phyloP scores from a whole-genome alignment of 768 basidiomycete species.

The Leucocoprinus leucothites region DNA sequence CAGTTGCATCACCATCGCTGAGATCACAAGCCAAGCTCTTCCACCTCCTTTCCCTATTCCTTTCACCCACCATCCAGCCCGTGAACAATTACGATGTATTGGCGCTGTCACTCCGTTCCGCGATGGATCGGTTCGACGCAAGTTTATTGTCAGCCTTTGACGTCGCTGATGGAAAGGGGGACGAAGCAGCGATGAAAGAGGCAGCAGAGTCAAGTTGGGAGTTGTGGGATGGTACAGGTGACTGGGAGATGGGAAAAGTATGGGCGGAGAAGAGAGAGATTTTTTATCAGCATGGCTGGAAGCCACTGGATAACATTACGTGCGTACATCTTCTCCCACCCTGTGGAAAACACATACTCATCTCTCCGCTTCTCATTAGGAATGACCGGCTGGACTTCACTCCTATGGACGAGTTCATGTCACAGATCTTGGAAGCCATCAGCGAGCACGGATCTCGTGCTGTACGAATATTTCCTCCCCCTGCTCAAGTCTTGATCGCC shows the following conservation, averaged over 20 bases:
- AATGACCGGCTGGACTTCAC: slow-evolving; percentile 77
- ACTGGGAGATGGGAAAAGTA: slow-evolving; percentile 92
- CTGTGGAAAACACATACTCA: background rate
- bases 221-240: slow-evolving; percentile 56
- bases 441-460: slow-evolving; percentile 76
- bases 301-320: slow-evolving; percentile 81
- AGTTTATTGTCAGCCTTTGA: slow-evolving; percentile 87
- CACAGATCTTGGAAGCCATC: slow-evolving; percentile 59
- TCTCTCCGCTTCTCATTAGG: slow-evolving; percentile 15
- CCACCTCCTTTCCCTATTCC: slow-evolving; percentile 69
- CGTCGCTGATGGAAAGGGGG: slow-evolving; percentile 66
- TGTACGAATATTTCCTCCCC: slow-evolving; percentile 80
- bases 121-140: slow-evolving; percentile 88
- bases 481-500: slow-evolving; percentile 69
- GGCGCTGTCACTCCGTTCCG: slow-evolving; percentile 63
- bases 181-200: slow-evolving; percentile 77
- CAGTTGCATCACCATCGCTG: slow-evolving; percentile 41
- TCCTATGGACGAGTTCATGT: slow-evolving; percentile 92
- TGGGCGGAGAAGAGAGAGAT: slow-evolving; percentile 96
- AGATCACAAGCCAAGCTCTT: slow-evolving; percentile 64
- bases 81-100: slow-evolving; percentile 64
- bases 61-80: slow-evolving; percentile 70
- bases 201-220: slow-evolving; percentile 86
- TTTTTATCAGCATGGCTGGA: slow-evolving; percentile 85
- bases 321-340: slow-evolving; percentile 32